Evolutionary conservation across 2,329 filamentous ascomycete genomes (phyloP), one percentile per base, ranked within the genome.

Genomic region (Xylaria sp.): DNA sequence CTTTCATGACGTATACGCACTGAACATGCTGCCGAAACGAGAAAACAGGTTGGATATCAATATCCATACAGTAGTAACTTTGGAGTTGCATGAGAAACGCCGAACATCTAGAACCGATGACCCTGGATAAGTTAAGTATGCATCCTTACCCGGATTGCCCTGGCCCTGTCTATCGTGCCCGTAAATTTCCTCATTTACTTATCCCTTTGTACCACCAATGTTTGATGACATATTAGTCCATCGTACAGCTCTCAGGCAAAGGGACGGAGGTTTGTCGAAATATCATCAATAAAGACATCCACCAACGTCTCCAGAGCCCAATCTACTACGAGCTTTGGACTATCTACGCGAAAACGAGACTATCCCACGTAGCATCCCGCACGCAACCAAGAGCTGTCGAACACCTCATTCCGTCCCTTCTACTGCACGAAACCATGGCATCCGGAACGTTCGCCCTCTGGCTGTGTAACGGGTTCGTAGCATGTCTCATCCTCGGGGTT

Each of bases 371-470:
- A n/a, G 51, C 26, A 31, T 31, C 23, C 23, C 23, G 23, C 49
- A 33, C 28, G 17, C 10, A 36, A 54, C 13, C 15, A 33, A 17
- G 26, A 31, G 53, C 53, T 33, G 4, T 58, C 7, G 6, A 28
- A 28, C 20, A n/a, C 42, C 36, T 13, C 33, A 31, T 42, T 17
- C 53, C 3, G 11, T 58, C 36, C 23, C 33, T 20, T 42, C 17
- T 31, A 6, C 31, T 6, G 5, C 36, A 23, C 54, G 15, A 58
- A 42, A 28, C 2, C 4, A 58, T 58, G 53, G 31, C 31, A 38
- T 59, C 63, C 11, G 59, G 56, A 7, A n/a, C 23, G 0, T 17
- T 71, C n/a, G 63, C 66, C 11, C 58, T 71, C n/a, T 65, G 67
- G 64, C 17, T 65, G 10, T 67, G 69, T 61, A 65, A 64, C 33